phyloP scores from a whole-genome alignment of 2,329 filamentous ascomycete species.

The Botrytis porri region DNA sequence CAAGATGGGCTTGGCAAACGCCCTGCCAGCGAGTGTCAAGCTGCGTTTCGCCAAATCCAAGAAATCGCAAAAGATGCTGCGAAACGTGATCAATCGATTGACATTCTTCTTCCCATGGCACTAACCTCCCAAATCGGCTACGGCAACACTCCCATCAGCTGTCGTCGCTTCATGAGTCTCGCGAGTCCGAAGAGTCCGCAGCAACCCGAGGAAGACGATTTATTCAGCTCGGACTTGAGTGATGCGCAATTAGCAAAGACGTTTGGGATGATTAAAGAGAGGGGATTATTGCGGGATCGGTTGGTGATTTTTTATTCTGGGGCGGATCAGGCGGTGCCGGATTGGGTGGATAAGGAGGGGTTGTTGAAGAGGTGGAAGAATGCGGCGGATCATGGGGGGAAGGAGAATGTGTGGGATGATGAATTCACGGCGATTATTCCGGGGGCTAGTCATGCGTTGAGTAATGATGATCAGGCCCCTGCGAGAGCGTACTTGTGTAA shows the following conservation, averaged over 20 bases:
- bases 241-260: constrained; percentile 49
- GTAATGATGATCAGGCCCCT: constrained; percentile 46
- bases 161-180: constrained; percentile 45
- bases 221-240: constrained; percentile 60
- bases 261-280: constrained; percentile 49
- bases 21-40: constrained; percentile 28
- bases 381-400: constrained; percentile 40
- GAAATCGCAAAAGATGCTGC: constrained; percentile 38
- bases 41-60: constrained; percentile 38
- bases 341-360: constrained; percentile 45
- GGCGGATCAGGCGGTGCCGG: constrained; percentile 45
- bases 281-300: constrained; percentile 29
- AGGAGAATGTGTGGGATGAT: constrained; percentile 44
- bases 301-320: constrained; percentile 47
- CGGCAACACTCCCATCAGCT: constrained; percentile 37
- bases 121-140: constrained; percentile 37
- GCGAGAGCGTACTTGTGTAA: constrained; percentile 33
- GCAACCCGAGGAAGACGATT: constrained; percentile 57
- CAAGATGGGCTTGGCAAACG: constrained; percentile 35
- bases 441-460: constrained; percentile 48
- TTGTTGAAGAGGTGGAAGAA: constrained; percentile 44
- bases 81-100: constrained; percentile 28
- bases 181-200: constrained; percentile 47
- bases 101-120: constrained; percentile 38
- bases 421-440: constrained; percentile 48